Conservation (phyloP, 768 basidiomycete species). For the Pluteus cervinus region DNA sequence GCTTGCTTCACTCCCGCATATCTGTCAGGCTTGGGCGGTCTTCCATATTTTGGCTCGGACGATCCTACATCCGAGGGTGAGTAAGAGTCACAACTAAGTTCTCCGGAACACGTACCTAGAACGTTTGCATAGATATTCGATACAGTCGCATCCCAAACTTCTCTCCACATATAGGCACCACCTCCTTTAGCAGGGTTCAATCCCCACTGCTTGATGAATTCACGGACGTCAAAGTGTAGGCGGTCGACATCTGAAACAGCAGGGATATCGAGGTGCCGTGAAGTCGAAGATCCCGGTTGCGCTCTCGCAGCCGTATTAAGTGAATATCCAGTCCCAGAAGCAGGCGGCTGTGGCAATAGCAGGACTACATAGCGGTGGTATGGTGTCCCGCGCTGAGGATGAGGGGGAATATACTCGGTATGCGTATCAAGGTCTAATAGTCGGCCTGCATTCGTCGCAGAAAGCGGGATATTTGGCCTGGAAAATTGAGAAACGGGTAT, state of each 20-base stretch:
- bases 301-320: conserved; percentile 28
- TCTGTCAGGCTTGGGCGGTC: conserved; percentile 44
- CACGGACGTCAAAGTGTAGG: conserved; percentile 58
- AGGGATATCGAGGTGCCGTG: conserved; percentile 37
- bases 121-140: conserved; percentile 56
- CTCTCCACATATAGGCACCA: conserved; percentile 81
- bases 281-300: conserved; percentile 23
- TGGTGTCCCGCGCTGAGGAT: conserved; percentile 82
- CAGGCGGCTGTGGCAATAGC: conserved; percentile 60
- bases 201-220: conserved; percentile 50
- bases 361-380: conserved; percentile 88
- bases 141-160: conserved; percentile 65
- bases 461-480: conserved; percentile 81
- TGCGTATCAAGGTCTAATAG: conserved; percentile 44
- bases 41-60: conserved; percentile 56
- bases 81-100: conserved; percentile 7
- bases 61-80: conserved; percentile 22
- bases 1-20: conserved; percentile 46
- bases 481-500: conserved; percentile 7
- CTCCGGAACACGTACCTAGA: conserved; percentile 49
- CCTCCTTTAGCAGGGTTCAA: conserved; percentile 53
- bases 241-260: conserved; percentile 41
- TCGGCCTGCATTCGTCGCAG: conserved; percentile 40
- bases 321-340: conserved; percentile 26
- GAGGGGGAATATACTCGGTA: conserved; percentile 82